Conservation (phyloP, 2,329 filamentous ascomycete genomes). For the Xylaria sp. region DNA sequence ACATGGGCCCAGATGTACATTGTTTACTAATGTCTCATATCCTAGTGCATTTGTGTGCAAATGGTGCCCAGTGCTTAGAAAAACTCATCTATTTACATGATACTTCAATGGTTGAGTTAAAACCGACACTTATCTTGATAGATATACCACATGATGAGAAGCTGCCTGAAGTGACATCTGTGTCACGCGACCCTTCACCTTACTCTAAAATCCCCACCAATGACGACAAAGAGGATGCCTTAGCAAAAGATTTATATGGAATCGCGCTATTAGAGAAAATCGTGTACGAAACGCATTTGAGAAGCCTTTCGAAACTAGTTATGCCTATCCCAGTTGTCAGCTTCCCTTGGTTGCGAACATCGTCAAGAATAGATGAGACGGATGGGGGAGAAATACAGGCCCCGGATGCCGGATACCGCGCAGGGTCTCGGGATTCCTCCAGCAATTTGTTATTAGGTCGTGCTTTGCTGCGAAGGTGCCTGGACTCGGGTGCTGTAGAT, state of each 20-base stretch:
- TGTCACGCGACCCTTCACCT: slow-evolving; percentile 53
- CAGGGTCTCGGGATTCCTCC: slow-evolving; percentile 35
- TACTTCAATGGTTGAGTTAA: slow-evolving; percentile 56
- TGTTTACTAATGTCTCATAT: slow-evolving; percentile 11
- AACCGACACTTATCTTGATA: slow-evolving; percentile 62
- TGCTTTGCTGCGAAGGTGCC: slow-evolving; percentile 67
- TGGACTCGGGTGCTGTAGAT: slow-evolving; percentile 87
- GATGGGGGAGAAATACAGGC: slow-evolving; percentile 31
- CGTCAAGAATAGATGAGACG: slow-evolving; percentile 42
- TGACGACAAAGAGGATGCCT: slow-evolving; percentile 48
- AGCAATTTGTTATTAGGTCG: slow-evolving; percentile 48
- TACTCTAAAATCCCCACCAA: slow-evolving; percentile 45
- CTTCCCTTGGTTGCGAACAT: slow-evolving; percentile 41
- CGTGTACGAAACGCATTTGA: slow-evolving; percentile 62
- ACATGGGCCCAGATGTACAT: not conserved
- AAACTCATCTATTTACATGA: slow-evolving; percentile 60
- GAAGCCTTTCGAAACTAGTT: slow-evolving; percentile 61
- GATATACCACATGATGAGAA: slow-evolving; percentile 60
- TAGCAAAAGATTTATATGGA: slow-evolving; percentile 58
- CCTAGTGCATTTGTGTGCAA: slow-evolving; percentile 60
- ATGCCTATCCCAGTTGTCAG: slow-evolving; percentile 61
- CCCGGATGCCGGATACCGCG: slow-evolving; percentile 35
- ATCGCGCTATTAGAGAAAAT: slow-evolving; percentile 61
- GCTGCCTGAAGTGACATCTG: slow-evolving; percentile 44
- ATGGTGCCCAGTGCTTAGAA: slow-evolving; percentile 59